phyloP scores from a whole-genome alignment of 2,329 filamentous ascomycete species.

The Calonectria montana region DNA sequence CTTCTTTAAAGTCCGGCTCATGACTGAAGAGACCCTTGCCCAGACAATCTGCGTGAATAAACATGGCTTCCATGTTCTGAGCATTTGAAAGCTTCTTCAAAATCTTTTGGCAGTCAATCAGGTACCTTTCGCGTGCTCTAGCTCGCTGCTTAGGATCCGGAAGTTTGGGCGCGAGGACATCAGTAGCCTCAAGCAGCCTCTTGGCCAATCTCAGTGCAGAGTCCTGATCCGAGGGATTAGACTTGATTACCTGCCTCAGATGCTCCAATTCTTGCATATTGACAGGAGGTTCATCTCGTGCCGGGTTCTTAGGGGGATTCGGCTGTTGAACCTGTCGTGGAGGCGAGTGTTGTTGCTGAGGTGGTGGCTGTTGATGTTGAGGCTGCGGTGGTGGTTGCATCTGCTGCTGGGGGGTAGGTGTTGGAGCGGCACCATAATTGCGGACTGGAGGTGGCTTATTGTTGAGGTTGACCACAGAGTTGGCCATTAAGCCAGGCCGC shows the following conservation, averaged over 20 bases:
- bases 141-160: slow-evolving; percentile 78
- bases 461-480: slow-evolving; percentile 66
- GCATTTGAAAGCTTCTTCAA: slow-evolving; percentile 85
- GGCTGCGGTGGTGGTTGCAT: slow-evolving; percentile 40
- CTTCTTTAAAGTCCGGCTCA: slow-evolving; percentile 88
- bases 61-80: slow-evolving; percentile 88
- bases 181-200: slow-evolving; percentile 86
- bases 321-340: slow-evolving; percentile 44
- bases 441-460: slow-evolving; percentile 70
- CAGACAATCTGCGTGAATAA: slow-evolving; percentile 90
- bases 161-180: slow-evolving; percentile 73
- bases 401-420: slow-evolving; percentile 46
- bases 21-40: slow-evolving; percentile 84
- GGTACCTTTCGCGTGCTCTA: slow-evolving; percentile 84
- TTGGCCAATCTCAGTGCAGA: slow-evolving; percentile 81
- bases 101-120: slow-evolving; percentile 88
- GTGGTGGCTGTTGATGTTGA: slow-evolving; percentile 43
- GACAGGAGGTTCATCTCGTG: slow-evolving; percentile 62
- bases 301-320: slow-evolving; percentile 38
- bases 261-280: slow-evolving; percentile 83
- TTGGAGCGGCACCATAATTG: slow-evolving; percentile 63
- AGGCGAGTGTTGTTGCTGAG: slow-evolving; percentile 43
- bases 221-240: slow-evolving; percentile 77
- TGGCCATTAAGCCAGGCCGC: slow-evolving; percentile 70
- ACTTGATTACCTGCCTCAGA: slow-evolving; percentile 76